Evolutionary conservation across 2,329 filamentous ascomycete species (phyloP).

Genomic region (Colletotrichum salicis): DNA sequence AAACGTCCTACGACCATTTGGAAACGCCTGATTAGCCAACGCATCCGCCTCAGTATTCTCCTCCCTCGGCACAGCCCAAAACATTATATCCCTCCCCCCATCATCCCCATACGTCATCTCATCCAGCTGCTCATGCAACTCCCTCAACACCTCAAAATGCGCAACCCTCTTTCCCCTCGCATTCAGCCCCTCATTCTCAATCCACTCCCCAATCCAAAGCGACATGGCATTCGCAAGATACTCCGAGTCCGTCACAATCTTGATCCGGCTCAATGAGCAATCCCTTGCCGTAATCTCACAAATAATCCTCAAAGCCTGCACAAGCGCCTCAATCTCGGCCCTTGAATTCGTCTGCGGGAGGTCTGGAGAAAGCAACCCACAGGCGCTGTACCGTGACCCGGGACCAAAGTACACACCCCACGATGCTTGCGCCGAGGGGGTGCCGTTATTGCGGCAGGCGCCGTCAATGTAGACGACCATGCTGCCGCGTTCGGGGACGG

Average conservation of each 20-base stretch:
- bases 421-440: conserved; percentile 34
- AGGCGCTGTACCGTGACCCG: conserved; percentile 38
- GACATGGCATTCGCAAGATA: conserved; percentile 36
- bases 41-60: conserved; percentile 34
- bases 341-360: conserved; percentile 33
- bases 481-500: conserved; percentile 1
- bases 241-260: conserved; percentile 36
- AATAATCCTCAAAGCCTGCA: conserved; percentile 30
- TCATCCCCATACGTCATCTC: conserved; percentile 35
- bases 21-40: conserved; percentile 30
- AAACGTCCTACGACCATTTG: neutral
- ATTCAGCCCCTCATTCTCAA: conserved; percentile 28
- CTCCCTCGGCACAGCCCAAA: conserved; percentile 36
- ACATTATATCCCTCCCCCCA: conserved; percentile 29
- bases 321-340: conserved; percentile 40
- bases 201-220: conserved; percentile 36
- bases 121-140: conserved; percentile 28
- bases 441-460: conserved; percentile 40
- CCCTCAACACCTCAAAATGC: conserved; percentile 27
- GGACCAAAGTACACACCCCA: conserved; percentile 43
- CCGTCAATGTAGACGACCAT: conserved; percentile 41
- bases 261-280: conserved; percentile 11
- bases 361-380: conserved; percentile 6
- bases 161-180: conserved; percentile 8
- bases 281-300: neutral